These are phyloP conservation scores for Dissoconium aciculare DNA, from an alignment of 2,329 filamentous ascomycete genomes.

Conservation along the genomic window DNA sequence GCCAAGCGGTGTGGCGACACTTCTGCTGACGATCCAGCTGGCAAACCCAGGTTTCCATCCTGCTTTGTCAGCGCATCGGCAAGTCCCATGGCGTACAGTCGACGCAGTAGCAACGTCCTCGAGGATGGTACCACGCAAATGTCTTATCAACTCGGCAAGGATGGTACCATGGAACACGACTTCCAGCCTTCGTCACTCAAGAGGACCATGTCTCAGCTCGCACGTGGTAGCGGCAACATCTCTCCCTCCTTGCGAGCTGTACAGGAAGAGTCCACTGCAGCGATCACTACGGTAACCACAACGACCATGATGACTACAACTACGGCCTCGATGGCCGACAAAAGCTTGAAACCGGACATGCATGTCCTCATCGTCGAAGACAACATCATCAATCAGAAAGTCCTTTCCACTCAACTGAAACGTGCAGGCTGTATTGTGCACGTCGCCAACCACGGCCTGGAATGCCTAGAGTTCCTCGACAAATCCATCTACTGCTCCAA, in stretches of 20 bases:
- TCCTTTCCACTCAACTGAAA: constrained; percentile 18
- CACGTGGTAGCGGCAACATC: neutral
- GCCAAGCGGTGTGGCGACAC: constrained; percentile 21
- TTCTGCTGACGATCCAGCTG: constrained; percentile 3
- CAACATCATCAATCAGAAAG: constrained; percentile 23
- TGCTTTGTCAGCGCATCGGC: constrained; percentile 16
- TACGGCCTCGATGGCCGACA: constrained; percentile 1
- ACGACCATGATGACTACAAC: too few relatives aligned
- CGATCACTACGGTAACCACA: neutral
- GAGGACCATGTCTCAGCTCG: constrained; percentile 1
- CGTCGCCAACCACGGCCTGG: constrained; percentile 21
- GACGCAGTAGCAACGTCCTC: constrained; percentile 13
- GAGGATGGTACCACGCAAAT: constrained; percentile 6
- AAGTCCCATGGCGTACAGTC: constrained; percentile 14
- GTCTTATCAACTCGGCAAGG: constrained; percentile 1
- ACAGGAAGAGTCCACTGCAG: constrained; percentile 1
- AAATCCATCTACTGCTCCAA: constrained; percentile 13
- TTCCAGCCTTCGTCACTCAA: constrained; percentile 7
- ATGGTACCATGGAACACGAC: constrained; percentile 6
- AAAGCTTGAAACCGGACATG: constrained; percentile 9
- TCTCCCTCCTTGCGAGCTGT: neutral
- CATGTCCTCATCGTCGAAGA: constrained; percentile 22
- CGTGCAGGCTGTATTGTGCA: constrained; percentile 18
- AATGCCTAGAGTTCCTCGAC: constrained; percentile 20
- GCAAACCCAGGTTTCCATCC: constrained; percentile 1